A percentile compares a stretch with the other conserved stretches of the same genome.
Evolutionary conservation across 2,329 filamentous ascomycete species (phyloP).

Genomic region (Orbilia quercus): DNA sequence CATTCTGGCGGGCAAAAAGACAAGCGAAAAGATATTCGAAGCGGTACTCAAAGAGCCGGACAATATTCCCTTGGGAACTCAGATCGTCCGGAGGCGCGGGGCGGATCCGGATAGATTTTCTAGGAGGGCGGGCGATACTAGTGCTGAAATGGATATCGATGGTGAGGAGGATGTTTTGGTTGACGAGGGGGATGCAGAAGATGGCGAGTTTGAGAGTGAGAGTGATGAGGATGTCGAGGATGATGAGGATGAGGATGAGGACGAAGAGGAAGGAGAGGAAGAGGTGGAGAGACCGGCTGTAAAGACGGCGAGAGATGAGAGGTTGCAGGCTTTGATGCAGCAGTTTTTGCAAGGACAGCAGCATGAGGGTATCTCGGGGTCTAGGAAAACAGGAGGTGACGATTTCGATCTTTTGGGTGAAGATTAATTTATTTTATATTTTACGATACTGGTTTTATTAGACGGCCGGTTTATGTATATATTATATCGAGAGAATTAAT

Average conservation of each 20-base stretch:
- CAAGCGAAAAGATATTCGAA: constrained; percentile 66
- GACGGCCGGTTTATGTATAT: no score
- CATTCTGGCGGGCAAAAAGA: constrained; percentile 64
- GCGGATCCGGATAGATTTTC: constrained; percentile 28
- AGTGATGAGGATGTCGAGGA: constrained; percentile 59
- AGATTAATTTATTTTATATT: constrained; percentile 23
- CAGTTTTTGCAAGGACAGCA: constrained; percentile 50
- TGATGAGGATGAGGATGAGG: constrained; percentile 57
- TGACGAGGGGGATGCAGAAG: constrained; percentile 60
- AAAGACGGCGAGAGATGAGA: constrained; percentile 25
- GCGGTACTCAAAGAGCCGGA: constrained; percentile 64
- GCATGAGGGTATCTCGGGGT: constrained; percentile 36
- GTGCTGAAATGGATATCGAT: constrained; percentile 56
- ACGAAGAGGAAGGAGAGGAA: constrained; percentile 37
- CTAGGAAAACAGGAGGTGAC: constrained; percentile 20
- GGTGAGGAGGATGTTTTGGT: constrained; percentile 60
- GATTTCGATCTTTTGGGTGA: constrained; percentile 48
- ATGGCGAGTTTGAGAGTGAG: constrained; percentile 60
- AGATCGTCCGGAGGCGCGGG: constrained; percentile 55
- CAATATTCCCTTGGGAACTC: constrained; percentile 61
- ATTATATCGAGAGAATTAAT: no score
- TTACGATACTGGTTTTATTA: no score
- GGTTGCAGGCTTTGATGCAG: constrained; percentile 43
- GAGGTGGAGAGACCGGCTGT: constrained; percentile 54
- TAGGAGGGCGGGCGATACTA: neutral